Evolutionary conservation across 2,329 filamentous ascomycete species (phyloP), one percentile per base, ranked within the genome.

Genomic region (Beauveria rudraprayagi): DNA sequence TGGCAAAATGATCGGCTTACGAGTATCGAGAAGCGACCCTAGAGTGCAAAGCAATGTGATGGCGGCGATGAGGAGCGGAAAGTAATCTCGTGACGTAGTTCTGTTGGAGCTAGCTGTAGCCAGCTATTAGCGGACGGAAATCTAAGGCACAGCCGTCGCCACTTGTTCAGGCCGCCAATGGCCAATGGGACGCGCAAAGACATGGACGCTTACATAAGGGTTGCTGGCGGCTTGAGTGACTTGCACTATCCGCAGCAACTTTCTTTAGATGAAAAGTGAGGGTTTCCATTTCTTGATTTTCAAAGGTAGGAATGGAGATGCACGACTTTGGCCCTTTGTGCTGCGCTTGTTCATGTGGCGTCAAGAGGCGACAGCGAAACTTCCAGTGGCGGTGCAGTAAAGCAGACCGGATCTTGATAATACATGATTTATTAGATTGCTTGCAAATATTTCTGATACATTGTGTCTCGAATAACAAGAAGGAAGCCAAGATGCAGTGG

Each of bases 61-160:
- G 55, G 46, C n/a, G 43, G 16, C 2, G 26, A 37, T 7, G n/a
- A 17, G n/a, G 28, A 40, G 28, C 0, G 34, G 30, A n/a, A 50
- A 16, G 24, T 19, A 40, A 47, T 59, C 56, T 59, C 34, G 56
- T 59, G 56, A 59, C 55, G 55, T 57, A 57, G 47, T 34, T 37
- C 11, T 17, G 24, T 6, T 37, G 5, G 34, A 37, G 34, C 34
- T 16, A 37, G 11, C 14, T 16, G 34, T 37, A 37, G 34, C 34
- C 14, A 37, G 11, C 5, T 14, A 34, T 30, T 14, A 37, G 14
- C 14, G 34, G 34, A 37, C 34, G 34, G 34, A 37, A 16, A 37
- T 37, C 34, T 37, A 16, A 37, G 40, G 52, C 37, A 43, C 37
- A 55, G 52, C 40, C 22, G 52, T 30, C 52, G 52, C 37, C 52